Evolutionary conservation across 2,329 filamentous ascomycete species (phyloP), one percentile per base, ranked within the genome.

Genomic region (Trichoderma atrobrunneum): DNA sequence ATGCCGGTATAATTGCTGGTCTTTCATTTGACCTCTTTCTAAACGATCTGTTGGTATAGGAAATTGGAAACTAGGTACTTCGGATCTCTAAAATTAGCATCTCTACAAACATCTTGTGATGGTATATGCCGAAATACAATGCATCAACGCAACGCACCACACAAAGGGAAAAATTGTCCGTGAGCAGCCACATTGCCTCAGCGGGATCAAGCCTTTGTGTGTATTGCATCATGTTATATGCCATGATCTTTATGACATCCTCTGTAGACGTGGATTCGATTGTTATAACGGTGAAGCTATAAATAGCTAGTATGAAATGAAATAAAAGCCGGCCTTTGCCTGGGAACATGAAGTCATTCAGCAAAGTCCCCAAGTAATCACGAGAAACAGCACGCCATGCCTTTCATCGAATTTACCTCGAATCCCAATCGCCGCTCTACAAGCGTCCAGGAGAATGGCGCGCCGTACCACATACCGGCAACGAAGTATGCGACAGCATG

Each of bases 401-500:
- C 54, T 12, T 26, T 24, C 8, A 21, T 36, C 21, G 28, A 66
- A 5, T 21, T 21, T 2, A 34, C n/a, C 28, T 16, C 36, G 21
- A 26, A 21, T 66, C 54, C 14, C 14, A 62, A 66, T 10, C 48
- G 21, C 18, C 26, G 34, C n/a, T 51, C 26, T 16, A 16, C n/a
- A n/a, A 65, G 21, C 54, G 21, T 28, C 18, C 62, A 60, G 11
- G 21, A 28, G 3, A 48, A 71, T 3, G 69, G 69, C 62, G 16
- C 51, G 8, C 69, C 36, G 3, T 54, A 60, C 36, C 16, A 6
- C 24, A 75, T 81, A 60, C 74, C 76, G 7, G 72, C 78, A 1
- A 81, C 76, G 7, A 59, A 68, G 11, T 80, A 78, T 28, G 76
- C 80, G 28, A 76, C 72, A 3, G 69, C 79, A 0, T 80, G 77